phyloP scores from a whole-genome alignment of 441 rosid species.

The Erodium moschatum region DNA sequence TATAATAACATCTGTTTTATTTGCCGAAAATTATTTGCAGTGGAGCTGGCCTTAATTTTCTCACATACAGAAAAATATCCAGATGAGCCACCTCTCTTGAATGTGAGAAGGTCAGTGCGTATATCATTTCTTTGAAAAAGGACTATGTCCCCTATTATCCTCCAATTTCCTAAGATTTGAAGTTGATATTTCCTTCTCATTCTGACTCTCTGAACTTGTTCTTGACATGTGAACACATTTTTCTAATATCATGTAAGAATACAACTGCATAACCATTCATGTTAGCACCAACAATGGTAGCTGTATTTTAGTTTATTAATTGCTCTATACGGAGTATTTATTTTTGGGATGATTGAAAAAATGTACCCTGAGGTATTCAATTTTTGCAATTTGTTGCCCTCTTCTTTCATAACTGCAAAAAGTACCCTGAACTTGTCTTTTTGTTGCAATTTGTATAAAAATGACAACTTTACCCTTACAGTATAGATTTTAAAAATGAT shows the following conservation, averaged over 20 bases:
- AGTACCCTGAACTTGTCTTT: no score
- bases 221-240: no score
- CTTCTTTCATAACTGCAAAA: no score
- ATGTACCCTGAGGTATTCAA: no score
- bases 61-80: conserved; percentile 86
- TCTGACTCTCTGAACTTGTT: no score
- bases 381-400: no score
- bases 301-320: background rate
- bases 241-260: background rate
- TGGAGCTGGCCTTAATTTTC: conserved; percentile 75
- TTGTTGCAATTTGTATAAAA: no score
- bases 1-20: background rate
- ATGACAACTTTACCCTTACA: no score
- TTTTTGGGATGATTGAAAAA: background rate
- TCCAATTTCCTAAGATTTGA: background rate
- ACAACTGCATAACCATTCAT: background rate
- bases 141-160: background rate
- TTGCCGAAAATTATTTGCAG: conserved; percentile 45
- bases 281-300: background rate
- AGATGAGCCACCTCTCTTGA: conserved; percentile 73
- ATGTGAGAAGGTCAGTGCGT: conserved; percentile 55
- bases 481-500: no score
- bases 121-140: background rate
- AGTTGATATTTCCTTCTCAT: background rate
- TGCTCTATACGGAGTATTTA: background rate